A percentile compares a stretch with the other conserved stretches of the same genome.
These are phyloP conservation scores for Phytophthora rubi DNA, from an alignment of 352 stramenopile species.

Conservation along the genomic window DNA sequence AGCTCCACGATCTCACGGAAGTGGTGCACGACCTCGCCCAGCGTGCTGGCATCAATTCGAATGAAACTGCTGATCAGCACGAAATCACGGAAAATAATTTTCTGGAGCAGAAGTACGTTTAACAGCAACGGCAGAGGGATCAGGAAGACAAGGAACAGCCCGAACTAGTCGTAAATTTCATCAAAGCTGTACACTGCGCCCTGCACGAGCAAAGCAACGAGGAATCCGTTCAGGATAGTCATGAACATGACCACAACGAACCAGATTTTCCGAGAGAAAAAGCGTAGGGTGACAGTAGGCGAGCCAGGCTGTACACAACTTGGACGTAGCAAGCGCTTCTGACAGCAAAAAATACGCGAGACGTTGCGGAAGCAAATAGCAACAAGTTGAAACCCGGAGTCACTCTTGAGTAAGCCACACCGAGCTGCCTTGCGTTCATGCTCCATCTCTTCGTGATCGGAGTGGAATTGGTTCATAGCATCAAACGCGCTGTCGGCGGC, in stretches of 20 bases:
- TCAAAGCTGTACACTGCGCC: slow-evolving; percentile 62
- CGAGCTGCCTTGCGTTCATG: slow-evolving; percentile 7
- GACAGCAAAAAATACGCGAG: slow-evolving; percentile 14
- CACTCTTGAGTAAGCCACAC: slow-evolving; percentile 12
- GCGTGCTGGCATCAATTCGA: slow-evolving; percentile 49
- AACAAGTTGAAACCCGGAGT: slow-evolving; percentile 29
- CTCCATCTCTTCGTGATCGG: slow-evolving; percentile 32
- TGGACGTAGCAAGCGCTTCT: not conserved
- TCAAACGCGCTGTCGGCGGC: slow-evolving; percentile 27
- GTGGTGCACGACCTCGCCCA: slow-evolving; percentile 59
- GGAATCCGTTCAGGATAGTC: slow-evolving; percentile 71
- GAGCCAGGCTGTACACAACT: slow-evolving; percentile 15
- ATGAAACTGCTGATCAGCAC: slow-evolving; percentile 59
- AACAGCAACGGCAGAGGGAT: slow-evolving; percentile 48
- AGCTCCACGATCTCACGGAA: slow-evolving; percentile 67
- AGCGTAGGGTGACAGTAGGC: slow-evolving; percentile 29
- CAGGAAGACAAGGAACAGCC: slow-evolving; percentile 33
- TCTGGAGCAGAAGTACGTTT: slow-evolving; percentile 62
- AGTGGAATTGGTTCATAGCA: slow-evolving; percentile 25
- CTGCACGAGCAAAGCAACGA: slow-evolving; percentile 62
- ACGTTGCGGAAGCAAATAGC: slow-evolving; percentile 22
- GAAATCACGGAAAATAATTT: slow-evolving; percentile 63
- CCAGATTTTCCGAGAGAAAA: slow-evolving; percentile 70
- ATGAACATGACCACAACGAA: slow-evolving; percentile 64
- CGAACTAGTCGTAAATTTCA: slow-evolving; percentile 30